A percentile compares a stretch with the other conserved stretches of the same genome.
These are phyloP conservation scores for Xylaria sp. DNA, from an alignment of 2,329 filamentous ascomycete genomes.

Conservation along the genomic window DNA sequence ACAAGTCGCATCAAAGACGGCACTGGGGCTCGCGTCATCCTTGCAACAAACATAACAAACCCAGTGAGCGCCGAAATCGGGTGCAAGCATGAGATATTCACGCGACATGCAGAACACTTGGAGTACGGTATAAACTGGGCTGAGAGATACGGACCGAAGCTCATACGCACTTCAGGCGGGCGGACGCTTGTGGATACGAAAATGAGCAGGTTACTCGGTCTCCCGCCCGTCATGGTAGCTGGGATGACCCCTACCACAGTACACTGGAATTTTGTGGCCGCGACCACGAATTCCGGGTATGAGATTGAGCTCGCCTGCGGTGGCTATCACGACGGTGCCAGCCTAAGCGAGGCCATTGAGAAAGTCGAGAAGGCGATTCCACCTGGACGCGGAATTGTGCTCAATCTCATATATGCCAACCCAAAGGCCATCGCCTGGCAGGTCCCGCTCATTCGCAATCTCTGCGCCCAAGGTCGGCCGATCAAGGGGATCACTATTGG, in stretches of 20 bases:
- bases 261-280: conserved; percentile 53
- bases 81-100: conserved; percentile 43
- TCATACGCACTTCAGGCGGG: conserved; percentile 25
- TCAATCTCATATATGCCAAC: conserved; percentile 58
- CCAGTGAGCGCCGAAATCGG: conserved; percentile 27
- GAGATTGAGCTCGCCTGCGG: conserved; percentile 43
- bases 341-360: conserved; percentile 48
- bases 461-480: conserved; percentile 48
- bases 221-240: conserved; percentile 50
- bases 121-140: conserved; percentile 35
- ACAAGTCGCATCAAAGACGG: conserved; percentile 36
- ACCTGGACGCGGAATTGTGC: conserved; percentile 52
- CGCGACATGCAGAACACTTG: conserved; percentile 68
- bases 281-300: conserved; percentile 56
- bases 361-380: conserved; percentile 48
- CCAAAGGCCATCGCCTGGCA: conserved; percentile 56
- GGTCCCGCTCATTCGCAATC: conserved; percentile 51
- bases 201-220: conserved; percentile 48
- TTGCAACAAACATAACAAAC: conserved; percentile 27
- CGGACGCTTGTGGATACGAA: conserved; percentile 29
- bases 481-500: conserved; percentile 52
- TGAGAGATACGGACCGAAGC: conserved; percentile 21
- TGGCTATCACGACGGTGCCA: conserved; percentile 50
- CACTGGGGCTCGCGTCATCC: conserved; percentile 36
- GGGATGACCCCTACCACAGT: conserved; percentile 53